phyloP scores from a whole-genome alignment of 2,329 filamentous ascomycete species.

The Arachnomyces sp. region DNA sequence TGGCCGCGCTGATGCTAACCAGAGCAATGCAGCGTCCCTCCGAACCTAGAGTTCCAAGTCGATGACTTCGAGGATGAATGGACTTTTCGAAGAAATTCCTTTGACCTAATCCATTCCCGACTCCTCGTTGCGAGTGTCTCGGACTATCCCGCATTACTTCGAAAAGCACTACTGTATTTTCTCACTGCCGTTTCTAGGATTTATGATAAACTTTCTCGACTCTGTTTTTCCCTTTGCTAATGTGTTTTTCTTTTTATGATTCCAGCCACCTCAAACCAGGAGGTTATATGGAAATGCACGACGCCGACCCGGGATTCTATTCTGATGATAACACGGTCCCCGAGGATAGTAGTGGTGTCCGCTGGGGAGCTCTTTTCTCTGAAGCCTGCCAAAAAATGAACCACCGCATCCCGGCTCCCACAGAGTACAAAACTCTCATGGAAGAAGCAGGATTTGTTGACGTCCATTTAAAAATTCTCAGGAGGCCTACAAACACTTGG shows the following conservation, averaged over 20 bases:
- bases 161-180: slow-evolving; percentile 24
- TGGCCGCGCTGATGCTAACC: no score
- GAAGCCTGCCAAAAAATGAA: slow-evolving; percentile 13
- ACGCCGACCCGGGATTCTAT: slow-evolving; percentile 24
- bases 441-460: slow-evolving; percentile 1
- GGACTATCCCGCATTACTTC: slow-evolving; percentile 35
- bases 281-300: slow-evolving; percentile 38
- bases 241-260: neutral
- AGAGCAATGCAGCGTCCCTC: slow-evolving; percentile 20
- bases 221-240: no score
- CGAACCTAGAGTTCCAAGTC: slow-evolving; percentile 39
- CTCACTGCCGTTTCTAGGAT: neutral
- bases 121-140: slow-evolving; percentile 34
- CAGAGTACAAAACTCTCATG: slow-evolving; percentile 8
- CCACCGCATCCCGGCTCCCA: slow-evolving; percentile 10
- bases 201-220: neutral
- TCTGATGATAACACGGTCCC: slow-evolving; percentile 21
- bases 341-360: slow-evolving; percentile 14
- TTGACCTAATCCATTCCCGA: slow-evolving; percentile 34
- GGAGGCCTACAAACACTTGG: slow-evolving; percentile 15
- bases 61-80: slow-evolving; percentile 37
- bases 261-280: slow-evolving; percentile 31
- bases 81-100: slow-evolving; percentile 28
- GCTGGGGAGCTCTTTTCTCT: slow-evolving; percentile 16
- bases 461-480: slow-evolving; percentile 5